Percentiles rank a stretch among this genome's conserved stretches.
phyloP scores from a whole-genome alignment of 306 rosid species.

The Prunus padus region DNA sequence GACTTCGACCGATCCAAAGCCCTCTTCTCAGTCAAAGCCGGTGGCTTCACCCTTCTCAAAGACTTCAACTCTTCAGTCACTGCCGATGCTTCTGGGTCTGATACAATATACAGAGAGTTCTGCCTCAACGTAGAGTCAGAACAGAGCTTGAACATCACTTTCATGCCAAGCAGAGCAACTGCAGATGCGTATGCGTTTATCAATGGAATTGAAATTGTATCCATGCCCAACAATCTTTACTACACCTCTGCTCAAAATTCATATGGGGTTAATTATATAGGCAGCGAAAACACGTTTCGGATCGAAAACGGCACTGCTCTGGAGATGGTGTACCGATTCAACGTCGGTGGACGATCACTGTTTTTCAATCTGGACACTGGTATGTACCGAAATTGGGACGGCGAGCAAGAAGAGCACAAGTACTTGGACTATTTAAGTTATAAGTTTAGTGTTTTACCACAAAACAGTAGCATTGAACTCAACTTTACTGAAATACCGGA shows the following conservation, averaged over 20 bases:
- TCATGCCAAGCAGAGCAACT: slow-evolving; percentile 9
- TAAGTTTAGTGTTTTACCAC: accelerated
- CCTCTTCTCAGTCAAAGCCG: slow-evolving; percentile 52
- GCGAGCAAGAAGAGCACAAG: accelerated
- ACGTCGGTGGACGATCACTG: slow-evolving; percentile 25
- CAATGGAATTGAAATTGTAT: slow-evolving; percentile 41
- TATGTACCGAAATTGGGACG: slow-evolving; percentile 20
- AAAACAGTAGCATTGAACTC: not conserved
- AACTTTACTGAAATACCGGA: accelerated
- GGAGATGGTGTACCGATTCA: slow-evolving; percentile 23
- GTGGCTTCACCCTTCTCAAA: slow-evolving; percentile 39
- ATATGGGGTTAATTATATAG: not conserved
- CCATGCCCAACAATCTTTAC: slow-evolving; percentile 68
- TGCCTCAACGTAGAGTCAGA: not conserved
- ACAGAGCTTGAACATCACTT: slow-evolving; percentile 15
- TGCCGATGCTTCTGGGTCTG: not conserved
- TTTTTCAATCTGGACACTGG: slow-evolving; percentile 11
- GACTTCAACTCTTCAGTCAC: slow-evolving; percentile 24
- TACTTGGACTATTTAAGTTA: accelerated
- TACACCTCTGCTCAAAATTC: not conserved
- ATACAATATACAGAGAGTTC: not conserved
- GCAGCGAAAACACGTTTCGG: accelerated
- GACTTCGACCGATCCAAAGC: slow-evolving; percentile 18
- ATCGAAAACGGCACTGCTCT: slow-evolving; percentile 22
- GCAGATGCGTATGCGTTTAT: slow-evolving; percentile 16